Percentiles rank a stretch among this genome's conserved stretches.
Conservation (phyloP, 768 basidiomycete species). For the Rhodotorula taiwanensis region DNA sequence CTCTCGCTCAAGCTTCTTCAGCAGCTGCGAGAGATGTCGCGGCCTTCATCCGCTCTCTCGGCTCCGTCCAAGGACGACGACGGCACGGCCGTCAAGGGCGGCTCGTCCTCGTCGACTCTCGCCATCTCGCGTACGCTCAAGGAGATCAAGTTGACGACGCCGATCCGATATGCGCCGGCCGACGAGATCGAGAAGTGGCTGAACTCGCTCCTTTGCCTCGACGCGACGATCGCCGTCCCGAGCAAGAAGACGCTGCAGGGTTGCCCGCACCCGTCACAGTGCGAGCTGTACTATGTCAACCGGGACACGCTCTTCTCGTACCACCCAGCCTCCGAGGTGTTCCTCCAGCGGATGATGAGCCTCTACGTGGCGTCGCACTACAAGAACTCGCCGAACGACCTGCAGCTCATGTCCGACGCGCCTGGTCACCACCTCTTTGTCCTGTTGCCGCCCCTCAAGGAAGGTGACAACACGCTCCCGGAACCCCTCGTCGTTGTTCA, state of each 20-base stretch:
- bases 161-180: slow-evolving; percentile 80
- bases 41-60: slow-evolving; percentile 56
- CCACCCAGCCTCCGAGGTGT: slow-evolving; percentile 93
- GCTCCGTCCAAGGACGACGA: slow-evolving; percentile 3
- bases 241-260: slow-evolving; percentile 54
- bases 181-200: slow-evolving; percentile 95
- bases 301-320: slow-evolving; percentile 94
- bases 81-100: slow-evolving; percentile 15
- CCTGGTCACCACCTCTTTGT: slow-evolving; percentile 97
- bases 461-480: slow-evolving; percentile 69
- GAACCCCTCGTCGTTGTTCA: slow-evolving; percentile 94
- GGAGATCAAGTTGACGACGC: slow-evolving; percentile 90
- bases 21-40: slow-evolving; percentile 84
- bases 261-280: slow-evolving; percentile 88
- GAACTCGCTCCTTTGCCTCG: slow-evolving; percentile 79
- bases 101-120: slow-evolving; percentile 50
- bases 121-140: slow-evolving; percentile 69
- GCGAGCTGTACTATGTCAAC: slow-evolving; percentile 91
- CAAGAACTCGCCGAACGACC: slow-evolving; percentile 97
- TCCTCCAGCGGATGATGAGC: slow-evolving; percentile 97
- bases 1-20: slow-evolving; percentile 96
- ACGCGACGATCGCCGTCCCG: slow-evolving; percentile 61
- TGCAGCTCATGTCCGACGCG: slow-evolving; percentile 94
- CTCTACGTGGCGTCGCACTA: slow-evolving; percentile 96
- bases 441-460: slow-evolving; percentile 80